A percentile compares a stretch with the other conserved stretches of the same genome.
phyloP scores from a whole-genome alignment of 768 basidiomycete genomes.

The Suillus sp. region DNA sequence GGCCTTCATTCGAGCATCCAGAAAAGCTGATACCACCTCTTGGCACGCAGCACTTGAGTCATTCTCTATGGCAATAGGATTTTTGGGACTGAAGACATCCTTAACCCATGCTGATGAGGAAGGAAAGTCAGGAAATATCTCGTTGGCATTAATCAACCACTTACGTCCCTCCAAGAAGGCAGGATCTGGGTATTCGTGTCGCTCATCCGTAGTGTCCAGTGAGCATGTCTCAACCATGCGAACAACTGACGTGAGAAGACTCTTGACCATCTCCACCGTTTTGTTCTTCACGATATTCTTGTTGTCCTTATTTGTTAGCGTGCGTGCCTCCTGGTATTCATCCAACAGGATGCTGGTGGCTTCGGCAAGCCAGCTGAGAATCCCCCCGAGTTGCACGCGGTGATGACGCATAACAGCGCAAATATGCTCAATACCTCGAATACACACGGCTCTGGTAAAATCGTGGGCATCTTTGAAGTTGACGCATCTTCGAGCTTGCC shows the following conservation, averaged over 20 bases:
- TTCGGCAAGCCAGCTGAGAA: slow-evolving; percentile 65
- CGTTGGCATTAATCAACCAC: slow-evolving; percentile 21
- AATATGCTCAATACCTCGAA: slow-evolving; percentile 75
- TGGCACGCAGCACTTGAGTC: slow-evolving; percentile 56
- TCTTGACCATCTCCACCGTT: slow-evolving; percentile 44
- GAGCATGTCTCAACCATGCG: slow-evolving; percentile 47
- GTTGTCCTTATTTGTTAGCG: slow-evolving; percentile 22
- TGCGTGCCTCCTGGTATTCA: slow-evolving; percentile 48
- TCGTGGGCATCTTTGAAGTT: slow-evolving; percentile 66
- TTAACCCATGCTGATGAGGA: slow-evolving; percentile 57
- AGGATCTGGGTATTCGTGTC: slow-evolving; percentile 60
- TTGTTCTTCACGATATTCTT: slow-evolving; percentile 18
- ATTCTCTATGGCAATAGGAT: slow-evolving; percentile 43
- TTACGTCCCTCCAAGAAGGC: slow-evolving; percentile 56
- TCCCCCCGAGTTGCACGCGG: slow-evolving; percentile 47
- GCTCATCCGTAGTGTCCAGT: slow-evolving; percentile 39
- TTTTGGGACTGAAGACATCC: slow-evolving; percentile 47
- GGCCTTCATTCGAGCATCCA: slow-evolving; percentile 54
- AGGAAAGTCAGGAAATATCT: slow-evolving; percentile 14
- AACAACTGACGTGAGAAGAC: slow-evolving; percentile 60
- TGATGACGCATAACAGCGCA: slow-evolving; percentile 62
- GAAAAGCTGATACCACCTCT: slow-evolving; percentile 58
- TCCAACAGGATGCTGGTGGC: slow-evolving; percentile 55
- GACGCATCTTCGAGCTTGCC: slow-evolving; percentile 68
- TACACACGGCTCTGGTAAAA: slow-evolving; percentile 64